Base-by-base conservation (phyloP, 805 yeast species). In the Saccharomycopsis sp. region DNA sequence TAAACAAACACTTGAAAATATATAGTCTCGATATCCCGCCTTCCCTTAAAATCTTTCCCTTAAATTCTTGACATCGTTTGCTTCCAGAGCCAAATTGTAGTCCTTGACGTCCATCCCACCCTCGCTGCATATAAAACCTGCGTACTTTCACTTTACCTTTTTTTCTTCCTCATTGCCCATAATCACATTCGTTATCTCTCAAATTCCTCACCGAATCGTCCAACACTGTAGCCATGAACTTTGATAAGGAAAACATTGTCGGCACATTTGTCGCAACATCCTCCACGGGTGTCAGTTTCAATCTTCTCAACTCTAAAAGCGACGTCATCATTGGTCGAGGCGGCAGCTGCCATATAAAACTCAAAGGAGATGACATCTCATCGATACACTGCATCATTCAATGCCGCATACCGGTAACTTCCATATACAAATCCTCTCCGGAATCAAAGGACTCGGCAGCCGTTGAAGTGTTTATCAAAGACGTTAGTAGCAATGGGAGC, bases 301-400 rank as follows among this genome's bases (percentile, higher is more conserved):
- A 44, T 17, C 22, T 44, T n/a, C 22, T 12, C 12, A 44, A 44
- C 12, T 44, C 49, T 44, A 44, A 17, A 12, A 44, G 22, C 12
- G 49, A 44, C 12, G 12, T 44, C 22, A 44, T 44, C 12, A 17
- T 44, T 17, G 49, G 49, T 7, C 12, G 49, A 7, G 49, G 49
- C 19, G 49, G 49, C 49, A 44, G 49, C 22, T 44, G 49, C 49
- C 49, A 44, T 44, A 44, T 44, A 5, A 44, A 44, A 44, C 22
- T 44, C 19, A n/a, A 44, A 44, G 49, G 49, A 8, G 22, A 19
- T 17, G 49, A 44, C 22, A 44, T 44, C 19, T 44, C 49, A 17
- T 44, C 49, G 22, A 44, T 44, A 5, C 49, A 44, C 22, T 44
- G 49, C 49, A 44, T 44, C 22, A 44, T 44, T 7, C 49, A 44